These are phyloP conservation scores for Omphalea diandra DNA, from an alignment of 441 rosid species.

Conservation along the genomic window DNA sequence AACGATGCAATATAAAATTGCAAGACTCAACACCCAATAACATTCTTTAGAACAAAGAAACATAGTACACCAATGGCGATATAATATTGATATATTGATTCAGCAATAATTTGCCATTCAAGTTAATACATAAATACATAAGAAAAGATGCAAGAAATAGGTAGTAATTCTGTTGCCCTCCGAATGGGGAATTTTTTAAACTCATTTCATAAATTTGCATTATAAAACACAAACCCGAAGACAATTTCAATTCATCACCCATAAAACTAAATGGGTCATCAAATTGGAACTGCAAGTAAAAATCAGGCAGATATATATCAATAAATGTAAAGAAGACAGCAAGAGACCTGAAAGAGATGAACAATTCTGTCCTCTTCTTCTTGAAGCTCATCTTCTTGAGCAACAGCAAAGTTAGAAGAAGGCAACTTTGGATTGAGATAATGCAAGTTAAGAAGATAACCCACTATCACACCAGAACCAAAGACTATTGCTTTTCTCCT, in stretches of 20 bases:
- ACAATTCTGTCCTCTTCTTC: constrained; percentile 73
- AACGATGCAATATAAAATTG: no score
- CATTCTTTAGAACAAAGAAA: no score
- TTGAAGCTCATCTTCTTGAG: constrained; percentile 55
- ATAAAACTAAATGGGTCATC: constrained; percentile 4
- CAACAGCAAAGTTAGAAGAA: constrained; percentile 42
- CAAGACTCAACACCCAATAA: no score
- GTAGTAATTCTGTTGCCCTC: no score
- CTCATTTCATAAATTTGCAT: background rate
- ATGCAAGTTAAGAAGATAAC: constrained; percentile 36
- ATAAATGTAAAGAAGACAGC: background rate
- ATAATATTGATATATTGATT: no score
- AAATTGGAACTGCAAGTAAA: background rate
- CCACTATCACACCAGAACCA: constrained; percentile 38
- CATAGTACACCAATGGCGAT: no score
- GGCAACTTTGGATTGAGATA: constrained; percentile 21
- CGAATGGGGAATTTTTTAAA: no score
- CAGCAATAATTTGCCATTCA: no score
- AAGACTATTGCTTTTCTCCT: constrained; percentile 50
- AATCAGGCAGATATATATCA: background rate
- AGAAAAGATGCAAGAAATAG: no score
- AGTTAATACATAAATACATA: no score
- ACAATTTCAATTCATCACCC: background rate
- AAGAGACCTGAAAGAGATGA: constrained; percentile 66
- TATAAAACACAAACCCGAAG: background rate